These are phyloP conservation scores for Delonix regia DNA, from an alignment of 306 rosid genomes.

Conservation along the genomic window DNA sequence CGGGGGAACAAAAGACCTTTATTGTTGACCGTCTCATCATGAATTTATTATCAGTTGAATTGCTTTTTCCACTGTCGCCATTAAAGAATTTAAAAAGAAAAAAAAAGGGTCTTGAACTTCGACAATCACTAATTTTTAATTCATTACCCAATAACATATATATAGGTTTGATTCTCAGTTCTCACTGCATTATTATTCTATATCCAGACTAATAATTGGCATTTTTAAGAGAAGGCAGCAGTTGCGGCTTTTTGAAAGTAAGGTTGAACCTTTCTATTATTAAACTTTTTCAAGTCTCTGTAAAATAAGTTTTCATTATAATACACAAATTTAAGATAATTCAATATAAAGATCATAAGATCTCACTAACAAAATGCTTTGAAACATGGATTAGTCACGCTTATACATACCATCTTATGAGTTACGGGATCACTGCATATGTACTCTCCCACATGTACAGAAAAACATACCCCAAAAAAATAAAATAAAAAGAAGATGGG, in stretches of 20 bases:
- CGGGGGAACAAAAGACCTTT: constrained; percentile 43
- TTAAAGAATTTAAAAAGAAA: background rate
- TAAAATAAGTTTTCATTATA: no score
- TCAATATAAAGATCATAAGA: no score
- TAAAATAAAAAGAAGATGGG: background rate
- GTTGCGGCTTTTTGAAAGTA: no score
- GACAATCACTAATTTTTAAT: background rate
- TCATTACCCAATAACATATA: background rate
- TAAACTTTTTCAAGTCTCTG: no score
- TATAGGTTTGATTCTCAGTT: background rate
- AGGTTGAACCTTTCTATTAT: no score
- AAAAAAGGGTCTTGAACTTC: background rate
- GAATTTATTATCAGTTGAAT: constrained; percentile 44
- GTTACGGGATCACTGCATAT: background rate
- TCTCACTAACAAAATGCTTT: no score
- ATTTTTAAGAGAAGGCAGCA: no score
- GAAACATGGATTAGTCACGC: no score
- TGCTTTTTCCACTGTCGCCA: background rate
- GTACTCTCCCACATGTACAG: no score
- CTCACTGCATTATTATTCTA: background rate
- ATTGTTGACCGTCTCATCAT: constrained; percentile 35
- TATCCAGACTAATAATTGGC: background rate
- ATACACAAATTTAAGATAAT: no score
- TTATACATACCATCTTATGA: background rate
- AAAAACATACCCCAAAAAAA: no score